Percentiles rank a stretch among this genome's conserved stretches.
Evolutionary conservation across 139 green algal genomes (phyloP).

Genomic region (Trebouxia sp.): DNA sequence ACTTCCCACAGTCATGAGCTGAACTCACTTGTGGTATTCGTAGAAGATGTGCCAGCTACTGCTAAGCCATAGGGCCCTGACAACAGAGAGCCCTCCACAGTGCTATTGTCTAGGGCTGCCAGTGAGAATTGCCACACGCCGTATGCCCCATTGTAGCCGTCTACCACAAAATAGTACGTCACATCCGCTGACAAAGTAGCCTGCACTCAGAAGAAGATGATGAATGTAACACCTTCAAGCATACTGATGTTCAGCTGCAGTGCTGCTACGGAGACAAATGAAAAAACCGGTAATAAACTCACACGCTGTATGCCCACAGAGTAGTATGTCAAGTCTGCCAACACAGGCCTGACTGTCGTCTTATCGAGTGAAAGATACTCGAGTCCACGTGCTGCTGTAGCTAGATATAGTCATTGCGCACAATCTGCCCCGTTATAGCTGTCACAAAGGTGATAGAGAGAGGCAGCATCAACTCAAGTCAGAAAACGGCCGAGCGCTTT

Average conservation of each 20-base stretch:
- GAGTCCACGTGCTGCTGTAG: too few relatives aligned
- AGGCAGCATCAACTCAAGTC: too few relatives aligned
- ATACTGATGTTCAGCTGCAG: background rate
- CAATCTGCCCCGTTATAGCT: too few relatives aligned
- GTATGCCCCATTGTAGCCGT: constrained; percentile 15
- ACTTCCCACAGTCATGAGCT: too few relatives aligned
- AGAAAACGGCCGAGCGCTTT: too few relatives aligned
- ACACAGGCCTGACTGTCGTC: too few relatives aligned
- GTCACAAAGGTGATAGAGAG: too few relatives aligned
- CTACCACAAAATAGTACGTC: constrained; percentile 26
- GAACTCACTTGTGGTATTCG: background rate
- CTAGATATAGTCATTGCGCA: too few relatives aligned
- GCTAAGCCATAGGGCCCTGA: constrained; percentile 7
- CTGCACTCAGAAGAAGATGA: too few relatives aligned
- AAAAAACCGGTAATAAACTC: background rate
- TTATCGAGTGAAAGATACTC: too few relatives aligned
- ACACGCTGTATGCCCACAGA: too few relatives aligned
- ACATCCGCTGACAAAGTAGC: background rate
- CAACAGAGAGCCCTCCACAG: background rate
- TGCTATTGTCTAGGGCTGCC: background rate
- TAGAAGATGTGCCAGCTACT: background rate
- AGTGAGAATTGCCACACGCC: background rate
- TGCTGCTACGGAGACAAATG: background rate
- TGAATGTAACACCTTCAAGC: background rate
- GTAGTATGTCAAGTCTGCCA: too few relatives aligned